phyloP scores from a whole-genome alignment of 257 asterid species.

The Penstemon eatonii region DNA sequence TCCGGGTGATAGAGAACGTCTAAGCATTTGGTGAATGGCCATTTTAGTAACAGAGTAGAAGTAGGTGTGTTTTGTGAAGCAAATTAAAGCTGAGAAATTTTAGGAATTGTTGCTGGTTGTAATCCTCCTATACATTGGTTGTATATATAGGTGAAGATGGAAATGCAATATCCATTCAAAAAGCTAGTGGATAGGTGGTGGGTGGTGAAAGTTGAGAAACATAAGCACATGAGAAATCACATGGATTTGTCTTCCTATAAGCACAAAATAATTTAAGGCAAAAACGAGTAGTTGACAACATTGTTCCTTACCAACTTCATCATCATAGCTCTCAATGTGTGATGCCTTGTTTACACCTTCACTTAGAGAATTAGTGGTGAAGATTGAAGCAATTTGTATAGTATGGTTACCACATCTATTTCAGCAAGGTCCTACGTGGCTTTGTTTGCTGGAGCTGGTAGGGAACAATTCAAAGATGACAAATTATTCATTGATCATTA shows the following conservation, averaged over 20 bases:
- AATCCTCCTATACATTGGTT: not conserved
- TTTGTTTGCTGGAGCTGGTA: not conserved
- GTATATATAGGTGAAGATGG: not conserved
- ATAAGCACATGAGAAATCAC: too few species aligned
- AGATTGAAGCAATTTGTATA: too few species aligned
- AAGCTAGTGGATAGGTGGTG: too few species aligned
- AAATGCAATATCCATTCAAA: not conserved
- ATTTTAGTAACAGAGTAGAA: not conserved
- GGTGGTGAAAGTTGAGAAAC: too few species aligned
- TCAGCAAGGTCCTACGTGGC: not conserved
- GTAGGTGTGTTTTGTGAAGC: too few species aligned
- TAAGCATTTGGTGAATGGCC: conserved; percentile 30
- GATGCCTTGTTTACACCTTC: too few species aligned
- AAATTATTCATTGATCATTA: not conserved
- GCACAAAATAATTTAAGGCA: too few species aligned
- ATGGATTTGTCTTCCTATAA: too few species aligned
- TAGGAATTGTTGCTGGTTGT: not conserved
- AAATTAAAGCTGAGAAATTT: not conserved
- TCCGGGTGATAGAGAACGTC: conserved; percentile 24
- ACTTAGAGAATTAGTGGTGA: too few species aligned
- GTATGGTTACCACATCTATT: too few species aligned
- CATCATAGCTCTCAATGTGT: not conserved
- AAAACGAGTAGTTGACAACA: too few species aligned
- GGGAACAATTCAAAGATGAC: not conserved
- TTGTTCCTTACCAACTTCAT: too few species aligned